Percentiles rank a stretch among this genome's conserved stretches.
These are phyloP conservation scores for Ustilago crameri DNA, from an alignment of 1,284 basidiomycete genomes.

Conservation along the genomic window DNA sequence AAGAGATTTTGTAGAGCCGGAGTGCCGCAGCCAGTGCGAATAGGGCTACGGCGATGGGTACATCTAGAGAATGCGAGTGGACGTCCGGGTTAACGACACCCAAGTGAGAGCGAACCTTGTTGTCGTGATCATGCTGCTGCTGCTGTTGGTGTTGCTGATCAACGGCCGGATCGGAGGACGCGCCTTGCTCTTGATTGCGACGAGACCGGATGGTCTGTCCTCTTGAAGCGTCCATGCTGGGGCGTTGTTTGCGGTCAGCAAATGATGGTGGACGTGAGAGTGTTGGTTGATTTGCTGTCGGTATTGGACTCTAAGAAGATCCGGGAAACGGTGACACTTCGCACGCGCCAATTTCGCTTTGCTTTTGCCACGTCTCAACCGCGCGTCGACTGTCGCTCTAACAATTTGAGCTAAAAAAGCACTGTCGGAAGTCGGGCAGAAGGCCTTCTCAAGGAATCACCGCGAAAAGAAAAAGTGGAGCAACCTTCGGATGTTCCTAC, in stretches of 20 bases:
- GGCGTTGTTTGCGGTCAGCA: neutral
- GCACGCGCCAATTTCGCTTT: too few relatives aligned
- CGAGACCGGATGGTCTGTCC: conserved; percentile 37
- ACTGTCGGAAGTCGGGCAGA: neutral
- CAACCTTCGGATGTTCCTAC: neutral
- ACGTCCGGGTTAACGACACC: conserved; percentile 16
- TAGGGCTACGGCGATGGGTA: conserved; percentile 34
- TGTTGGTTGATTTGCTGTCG: too few relatives aligned
- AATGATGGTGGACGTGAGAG: neutral
- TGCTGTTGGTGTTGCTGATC: neutral
- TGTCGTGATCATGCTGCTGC: neutral
- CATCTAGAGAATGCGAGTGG: conserved; percentile 29
- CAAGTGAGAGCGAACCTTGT: conserved; percentile 7
- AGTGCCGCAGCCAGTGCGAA: conserved; percentile 46
- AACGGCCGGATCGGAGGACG: neutral
- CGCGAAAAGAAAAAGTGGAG: neutral
- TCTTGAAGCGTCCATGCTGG: conserved; percentile 27
- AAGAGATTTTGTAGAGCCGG: conserved; percentile 53
- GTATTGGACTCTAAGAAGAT: too few relatives aligned
- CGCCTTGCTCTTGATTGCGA: conserved; percentile 10
- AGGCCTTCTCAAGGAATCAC: neutral
- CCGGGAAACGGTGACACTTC: too few relatives aligned
- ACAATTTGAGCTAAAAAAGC: too few relatives aligned
- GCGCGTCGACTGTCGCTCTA: too few relatives aligned
- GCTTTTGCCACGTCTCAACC: too few relatives aligned